Evolutionary conservation across 441 rosid genomes (phyloP).

Genomic region (Euphorbia schlechtendalii): DNA sequence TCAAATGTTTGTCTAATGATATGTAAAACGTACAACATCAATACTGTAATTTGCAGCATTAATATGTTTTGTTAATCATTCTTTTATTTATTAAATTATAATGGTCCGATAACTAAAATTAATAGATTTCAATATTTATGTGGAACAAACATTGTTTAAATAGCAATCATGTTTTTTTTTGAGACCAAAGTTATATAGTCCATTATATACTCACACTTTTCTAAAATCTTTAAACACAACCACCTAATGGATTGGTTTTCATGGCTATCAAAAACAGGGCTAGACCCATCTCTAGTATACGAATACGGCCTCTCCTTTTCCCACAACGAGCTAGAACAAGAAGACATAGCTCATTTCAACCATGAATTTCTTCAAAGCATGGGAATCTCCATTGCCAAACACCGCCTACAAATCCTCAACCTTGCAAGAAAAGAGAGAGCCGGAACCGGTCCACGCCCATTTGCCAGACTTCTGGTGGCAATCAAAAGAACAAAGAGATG

Average conservation of each 20-base stretch:
- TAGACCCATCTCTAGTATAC: slow-evolving; percentile 66
- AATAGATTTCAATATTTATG: no score
- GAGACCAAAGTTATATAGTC: neutral
- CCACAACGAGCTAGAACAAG: slow-evolving; percentile 75
- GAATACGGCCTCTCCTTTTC: slow-evolving; percentile 70
- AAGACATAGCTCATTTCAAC: slow-evolving; percentile 65
- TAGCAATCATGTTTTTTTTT: no score
- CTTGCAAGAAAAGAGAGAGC: slow-evolving; percentile 47
- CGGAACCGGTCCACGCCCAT: slow-evolving; percentile 19
- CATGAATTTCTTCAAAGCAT: slow-evolving; percentile 94
- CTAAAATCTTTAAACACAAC: slow-evolving; percentile 5
- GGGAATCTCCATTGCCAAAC: slow-evolving; percentile 89
- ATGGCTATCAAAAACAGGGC: slow-evolving; percentile 72
- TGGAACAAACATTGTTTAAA: no score
- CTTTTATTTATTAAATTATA: no score
- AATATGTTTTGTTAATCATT: no score
- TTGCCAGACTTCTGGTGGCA: slow-evolving; percentile 47
- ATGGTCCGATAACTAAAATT: no score
- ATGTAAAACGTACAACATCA: no score
- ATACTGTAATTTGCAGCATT: no score
- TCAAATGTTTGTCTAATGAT: no score
- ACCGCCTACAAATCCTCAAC: slow-evolving; percentile 88
- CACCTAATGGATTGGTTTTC: slow-evolving; percentile 66
- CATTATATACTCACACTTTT: neutral
- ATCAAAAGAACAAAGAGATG: slow-evolving; percentile 52